Evolutionary conservation across 257 asterid species (phyloP), one percentile per base, ranked within the genome.

Genomic region (Ilex asprella): DNA sequence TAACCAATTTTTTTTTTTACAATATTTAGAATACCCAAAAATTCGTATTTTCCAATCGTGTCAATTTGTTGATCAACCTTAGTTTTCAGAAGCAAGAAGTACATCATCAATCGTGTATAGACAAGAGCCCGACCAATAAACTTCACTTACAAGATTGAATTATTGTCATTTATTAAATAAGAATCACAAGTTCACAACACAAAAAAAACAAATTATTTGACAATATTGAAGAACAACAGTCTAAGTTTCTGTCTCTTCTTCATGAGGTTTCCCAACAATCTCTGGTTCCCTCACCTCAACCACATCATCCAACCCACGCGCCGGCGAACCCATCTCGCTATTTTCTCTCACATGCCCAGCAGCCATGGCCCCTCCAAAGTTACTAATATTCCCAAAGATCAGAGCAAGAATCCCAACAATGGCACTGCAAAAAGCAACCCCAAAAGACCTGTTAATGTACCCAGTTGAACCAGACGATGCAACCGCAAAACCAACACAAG

Each of bases 341-440:
- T 69, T 57, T 16, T 58, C 67, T 59, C 76, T 68, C 4, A 89
- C 75, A 76, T 79, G 82, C 10, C 97, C 95, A 4, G 95, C 97
- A 39, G 86, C 88, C 68, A 75, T 89, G 5, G 97, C 97, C 55
- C 97, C 97, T 75, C 78, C 75, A 53, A 85, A 72, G 66, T 87
- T 83, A 82, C 92, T 88, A 62, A 89, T 78, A 53, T 84, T 84
- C 29, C 97, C 95, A 67, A 89, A 89, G 14, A 89, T 80, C 69
- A 87, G 47, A 30, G 83, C 80, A n/a, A 83, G 53, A 63, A 69
- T 78, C 52, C 92, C 97, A 12, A 80, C n/a, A 0, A 81, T 39
- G 10, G 86, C 94, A 27, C 79, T 70, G 49, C 81, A 75, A 53
- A 87, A 86, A 16, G 97, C 76, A 0, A 76, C 73, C 62, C 94